Conservation (phyloP, 805 yeast species). For the Candida koratica region DNA sequence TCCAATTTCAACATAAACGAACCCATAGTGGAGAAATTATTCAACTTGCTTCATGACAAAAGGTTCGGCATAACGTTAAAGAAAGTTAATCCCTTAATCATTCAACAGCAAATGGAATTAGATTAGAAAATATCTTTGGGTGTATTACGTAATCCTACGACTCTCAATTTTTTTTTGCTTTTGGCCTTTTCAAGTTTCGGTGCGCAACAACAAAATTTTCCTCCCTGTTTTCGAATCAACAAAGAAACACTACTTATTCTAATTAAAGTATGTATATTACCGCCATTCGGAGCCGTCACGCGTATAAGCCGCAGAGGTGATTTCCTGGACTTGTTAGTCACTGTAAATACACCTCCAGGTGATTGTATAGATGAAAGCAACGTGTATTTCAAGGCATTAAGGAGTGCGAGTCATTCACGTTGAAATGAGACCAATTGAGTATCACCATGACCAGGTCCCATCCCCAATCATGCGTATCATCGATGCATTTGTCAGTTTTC, state of each 20-base stretch:
- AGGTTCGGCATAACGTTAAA: constrained; percentile 66
- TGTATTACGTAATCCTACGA: constrained; percentile 5
- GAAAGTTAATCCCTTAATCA: constrained; percentile 47
- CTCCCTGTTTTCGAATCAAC: constrained; percentile 7
- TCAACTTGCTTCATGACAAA: constrained; percentile 58
- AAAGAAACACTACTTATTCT: constrained; percentile 4
- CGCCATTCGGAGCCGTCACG: too few relatives aligned
- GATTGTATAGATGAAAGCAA: too few relatives aligned
- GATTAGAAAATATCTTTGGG: constrained; percentile 9
- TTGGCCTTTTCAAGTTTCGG: too few relatives aligned
- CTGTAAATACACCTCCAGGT: too few relatives aligned
- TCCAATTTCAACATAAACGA: constrained; percentile 62
- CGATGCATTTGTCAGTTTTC: too few relatives aligned
- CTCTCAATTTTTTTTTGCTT: not conserved
- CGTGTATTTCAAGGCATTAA: constrained; percentile 1
- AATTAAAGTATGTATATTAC: constrained; percentile 5
- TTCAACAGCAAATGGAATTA: constrained; percentile 13
- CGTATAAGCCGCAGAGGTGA: too few relatives aligned
- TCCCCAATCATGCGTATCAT: too few relatives aligned
- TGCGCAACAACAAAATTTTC: constrained; percentile 8
- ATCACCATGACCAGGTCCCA: too few relatives aligned
- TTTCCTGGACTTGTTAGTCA: too few relatives aligned
- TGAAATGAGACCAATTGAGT: too few relatives aligned
- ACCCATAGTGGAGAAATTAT: constrained; percentile 27
- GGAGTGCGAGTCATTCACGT: constrained; percentile 9